Percentiles rank a stretch among this genome's conserved stretches.
Conservation (phyloP, 2,329 filamentous ascomycete genomes). For the Xylogone sp. region DNA sequence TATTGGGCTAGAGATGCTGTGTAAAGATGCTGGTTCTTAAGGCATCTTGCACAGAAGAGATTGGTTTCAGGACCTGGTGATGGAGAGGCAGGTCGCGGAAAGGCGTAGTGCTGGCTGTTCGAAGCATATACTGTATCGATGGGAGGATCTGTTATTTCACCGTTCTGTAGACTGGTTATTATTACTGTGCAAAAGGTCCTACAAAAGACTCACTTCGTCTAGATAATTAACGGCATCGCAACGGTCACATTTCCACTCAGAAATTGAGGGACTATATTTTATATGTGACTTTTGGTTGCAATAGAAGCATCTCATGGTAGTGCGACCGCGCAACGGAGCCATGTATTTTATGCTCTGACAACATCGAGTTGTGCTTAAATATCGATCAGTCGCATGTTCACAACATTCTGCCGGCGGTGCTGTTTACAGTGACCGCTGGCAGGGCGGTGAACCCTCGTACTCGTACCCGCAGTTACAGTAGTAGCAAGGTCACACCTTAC, state of each 20-base stretch:
- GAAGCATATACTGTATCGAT: conserved; percentile 50
- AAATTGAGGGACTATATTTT: conserved; percentile 52
- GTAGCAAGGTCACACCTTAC: too few relatives aligned
- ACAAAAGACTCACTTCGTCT: conserved; percentile 62
- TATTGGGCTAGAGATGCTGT: conserved; percentile 76
- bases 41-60: conserved; percentile 71
- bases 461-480: too few relatives aligned
- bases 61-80: conserved; percentile 30
- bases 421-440: background rate
- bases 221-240: conserved; percentile 89
- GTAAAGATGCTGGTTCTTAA: conserved; percentile 85
- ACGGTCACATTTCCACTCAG: conserved; percentile 67
- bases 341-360: conserved; percentile 6
- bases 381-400: background rate
- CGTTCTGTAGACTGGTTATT: conserved; percentile 52
- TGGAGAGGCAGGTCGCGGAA: conserved; percentile 32
- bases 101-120: conserved; percentile 42
- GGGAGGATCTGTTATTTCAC: conserved; percentile 86
- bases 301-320: conserved; percentile 70
- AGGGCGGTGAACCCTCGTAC: background rate
- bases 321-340: conserved; percentile 17
- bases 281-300: conserved; percentile 67
- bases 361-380: background rate
- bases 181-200: background rate
- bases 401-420: background rate